These are phyloP conservation scores for Phaeosphaeriaceae sp. DNA, from an alignment of 2,329 filamentous ascomycete genomes.

Conservation along the genomic window DNA sequence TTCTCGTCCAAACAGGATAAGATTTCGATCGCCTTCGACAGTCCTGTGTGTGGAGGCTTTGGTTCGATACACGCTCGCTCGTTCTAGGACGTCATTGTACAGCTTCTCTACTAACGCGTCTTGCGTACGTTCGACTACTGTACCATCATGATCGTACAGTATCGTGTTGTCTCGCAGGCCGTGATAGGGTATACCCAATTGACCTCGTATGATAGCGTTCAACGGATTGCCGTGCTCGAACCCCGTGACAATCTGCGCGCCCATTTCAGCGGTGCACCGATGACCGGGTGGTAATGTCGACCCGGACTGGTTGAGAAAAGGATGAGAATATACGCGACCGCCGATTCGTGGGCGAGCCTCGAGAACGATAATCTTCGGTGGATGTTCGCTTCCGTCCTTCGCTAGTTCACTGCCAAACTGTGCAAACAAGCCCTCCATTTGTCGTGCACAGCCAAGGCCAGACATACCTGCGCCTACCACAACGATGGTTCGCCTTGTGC, in stretches of 20 bases:
- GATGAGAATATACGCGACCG: slow-evolving; percentile 90
- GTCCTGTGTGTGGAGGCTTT: slow-evolving; percentile 73
- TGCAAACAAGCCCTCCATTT: slow-evolving; percentile 83
- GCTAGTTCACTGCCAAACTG: slow-evolving; percentile 77
- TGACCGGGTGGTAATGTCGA: slow-evolving; percentile 60
- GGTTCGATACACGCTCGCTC: slow-evolving; percentile 88
- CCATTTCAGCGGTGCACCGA: slow-evolving; percentile 89
- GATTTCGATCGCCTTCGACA: slow-evolving; percentile 80
- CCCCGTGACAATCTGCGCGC: slow-evolving; percentile 96
- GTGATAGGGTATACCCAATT: slow-evolving; percentile 87
- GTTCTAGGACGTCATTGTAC: slow-evolving; percentile 93
- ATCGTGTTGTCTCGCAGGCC: slow-evolving; percentile 80
- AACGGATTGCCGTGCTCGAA: slow-evolving; percentile 95
- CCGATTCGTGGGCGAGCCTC: slow-evolving; percentile 89
- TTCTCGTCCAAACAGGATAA: slow-evolving; percentile 85
- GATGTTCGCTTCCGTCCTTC: slow-evolving; percentile 68
- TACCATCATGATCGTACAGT: slow-evolving; percentile 84
- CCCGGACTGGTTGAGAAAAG: slow-evolving; percentile 65
- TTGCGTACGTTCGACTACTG: slow-evolving; percentile 76
- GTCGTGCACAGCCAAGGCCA: slow-evolving; percentile 88
- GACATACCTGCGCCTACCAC: slow-evolving; percentile 95
- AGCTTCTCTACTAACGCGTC: slow-evolving; percentile 88
- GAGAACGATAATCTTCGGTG: slow-evolving; percentile 78
- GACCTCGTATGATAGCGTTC: slow-evolving; percentile 87
- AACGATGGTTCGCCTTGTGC: slow-evolving; percentile 74